Base-by-base conservation (phyloP, 495 filamentous ascomycete genomes). In the Daldinia bambusicola region DNA sequence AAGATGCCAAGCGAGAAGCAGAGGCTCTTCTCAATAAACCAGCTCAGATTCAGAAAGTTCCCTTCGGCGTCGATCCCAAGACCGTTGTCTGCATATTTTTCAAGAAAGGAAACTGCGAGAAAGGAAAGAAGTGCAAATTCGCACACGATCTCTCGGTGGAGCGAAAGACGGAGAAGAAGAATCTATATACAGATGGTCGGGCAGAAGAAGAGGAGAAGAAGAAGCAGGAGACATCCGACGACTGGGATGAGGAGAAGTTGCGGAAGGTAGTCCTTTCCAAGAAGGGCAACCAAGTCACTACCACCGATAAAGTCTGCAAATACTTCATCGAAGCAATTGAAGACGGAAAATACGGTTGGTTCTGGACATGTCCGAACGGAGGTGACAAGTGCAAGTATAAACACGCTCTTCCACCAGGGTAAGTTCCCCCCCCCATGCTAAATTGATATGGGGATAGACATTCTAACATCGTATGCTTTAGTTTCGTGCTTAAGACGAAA, bases 271-370 rank as follows among this genome's bases (percentile, higher is more conserved):
- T 99, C 37, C 71, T 94, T 75, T 95, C 91, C 75, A 99, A 98
- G 83, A 96, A 98, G 77, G 95, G 95, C 13, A 99, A 99, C 83
- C 95, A 95, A 60, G 87, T 90, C 74, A 97, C 95, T 45, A 93
- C 93, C 7, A 99, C 95, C 66, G 95, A 99, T 75, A 99, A 97
- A 80, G 94, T 98, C 63, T 99, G 95, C 91, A 99, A 98, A 82
- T 97, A 84, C 84, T 99, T 99, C 81, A 95, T 98, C 80, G 93
- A 96, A 65, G 95, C 95, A 2, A 94, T 99, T 59, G 95, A 99
- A 82, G 95, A 98, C 71, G 90, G 91, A 71, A 98, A 98, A 82
- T 99, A 99, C 74, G 95, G 95, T 69, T 99, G 95, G 95, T 97
- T 98, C 82, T 99, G 95, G 95, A 84, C 86, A 38, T 99, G 95